Percentiles rank a stretch among this genome's conserved stretches.
phyloP scores from a whole-genome alignment of 2,329 filamentous ascomycete genomes.

The Immersiporthe knoxdaviesiana region DNA sequence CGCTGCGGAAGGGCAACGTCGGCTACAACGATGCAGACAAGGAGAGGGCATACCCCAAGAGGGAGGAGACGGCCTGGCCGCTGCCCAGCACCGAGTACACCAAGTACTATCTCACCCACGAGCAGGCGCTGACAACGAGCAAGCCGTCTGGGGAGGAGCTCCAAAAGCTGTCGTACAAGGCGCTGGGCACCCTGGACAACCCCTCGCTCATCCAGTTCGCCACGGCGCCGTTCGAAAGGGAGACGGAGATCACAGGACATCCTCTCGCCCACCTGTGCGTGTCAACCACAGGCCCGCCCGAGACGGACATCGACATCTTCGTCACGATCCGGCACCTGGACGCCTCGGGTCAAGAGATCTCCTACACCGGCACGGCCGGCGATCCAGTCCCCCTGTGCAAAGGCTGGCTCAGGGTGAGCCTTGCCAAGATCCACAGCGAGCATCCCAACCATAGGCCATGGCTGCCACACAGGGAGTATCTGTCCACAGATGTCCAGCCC shows the following conservation, averaged over 20 bases:
- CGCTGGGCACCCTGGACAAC: slow-evolving; percentile 59
- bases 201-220: slow-evolving; percentile 61
- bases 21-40: slow-evolving; percentile 67
- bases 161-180: slow-evolving; percentile 58
- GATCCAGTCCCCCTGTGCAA: slow-evolving; percentile 66
- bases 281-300: slow-evolving; percentile 60
- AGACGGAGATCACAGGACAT: slow-evolving; percentile 73
- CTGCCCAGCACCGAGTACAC: slow-evolving; percentile 67
- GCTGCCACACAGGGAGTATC: slow-evolving; percentile 63
- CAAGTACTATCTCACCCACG: slow-evolving; percentile 60
- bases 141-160: slow-evolving; percentile 34
- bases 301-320: slow-evolving; percentile 64
- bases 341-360: slow-evolving; percentile 57
- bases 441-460: slow-evolving; percentile 56
- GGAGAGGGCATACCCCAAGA: slow-evolving; percentile 58
- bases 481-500: slow-evolving; percentile 56
- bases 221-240: slow-evolving; percentile 59
- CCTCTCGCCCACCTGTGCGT: slow-evolving; percentile 67
- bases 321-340: slow-evolving; percentile 64
- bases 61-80: slow-evolving; percentile 68
- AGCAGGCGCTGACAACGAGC: slow-evolving; percentile 44
- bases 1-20: slow-evolving; percentile 67
- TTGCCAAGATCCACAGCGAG: slow-evolving; percentile 56
- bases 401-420: slow-evolving; percentile 63
- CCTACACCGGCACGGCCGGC: slow-evolving; percentile 68